Conservation (phyloP, 75 land plant species). For the Sequoia sempervirens region DNA sequence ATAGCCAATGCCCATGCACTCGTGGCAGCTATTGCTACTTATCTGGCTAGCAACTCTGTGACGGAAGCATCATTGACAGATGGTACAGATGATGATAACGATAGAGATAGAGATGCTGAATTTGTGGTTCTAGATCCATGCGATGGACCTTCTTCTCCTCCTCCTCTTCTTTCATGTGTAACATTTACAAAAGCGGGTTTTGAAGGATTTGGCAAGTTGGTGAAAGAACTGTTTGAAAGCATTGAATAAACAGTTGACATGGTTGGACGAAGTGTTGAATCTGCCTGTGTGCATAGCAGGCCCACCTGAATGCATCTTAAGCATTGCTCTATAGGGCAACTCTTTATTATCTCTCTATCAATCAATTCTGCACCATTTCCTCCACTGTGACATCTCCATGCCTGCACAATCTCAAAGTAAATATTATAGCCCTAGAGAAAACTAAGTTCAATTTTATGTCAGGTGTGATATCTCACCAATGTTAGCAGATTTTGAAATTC, state of each 20-base stretch:
- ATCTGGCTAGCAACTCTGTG: not conserved
- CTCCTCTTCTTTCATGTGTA: not conserved
- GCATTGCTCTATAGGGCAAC: not conserved
- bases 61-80: not conserved
- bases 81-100: not conserved
- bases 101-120: too few species aligned
- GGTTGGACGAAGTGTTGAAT: conserved; percentile 8
- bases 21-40: too few species aligned
- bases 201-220: not conserved
- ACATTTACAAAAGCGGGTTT: not conserved
- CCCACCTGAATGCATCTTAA: conserved; percentile 12
- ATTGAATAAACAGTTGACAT: conserved; percentile 9
- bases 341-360: not conserved
- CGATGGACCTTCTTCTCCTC: too few species aligned
- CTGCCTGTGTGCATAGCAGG: conserved; percentile 12
- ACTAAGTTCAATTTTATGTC: too few species aligned
- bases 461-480: not conserved
- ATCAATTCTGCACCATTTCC: not conserved
- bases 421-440: too few species aligned
- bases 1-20: too few species aligned
- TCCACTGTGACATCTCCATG: not conserved
- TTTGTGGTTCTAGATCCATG: not conserved
- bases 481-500: not conserved
- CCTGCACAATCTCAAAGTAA: not conserved
- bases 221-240: not conserved